phyloP scores from a whole-genome alignment of 1,284 basidiomycete species.

The Pholiota adiposa region DNA sequence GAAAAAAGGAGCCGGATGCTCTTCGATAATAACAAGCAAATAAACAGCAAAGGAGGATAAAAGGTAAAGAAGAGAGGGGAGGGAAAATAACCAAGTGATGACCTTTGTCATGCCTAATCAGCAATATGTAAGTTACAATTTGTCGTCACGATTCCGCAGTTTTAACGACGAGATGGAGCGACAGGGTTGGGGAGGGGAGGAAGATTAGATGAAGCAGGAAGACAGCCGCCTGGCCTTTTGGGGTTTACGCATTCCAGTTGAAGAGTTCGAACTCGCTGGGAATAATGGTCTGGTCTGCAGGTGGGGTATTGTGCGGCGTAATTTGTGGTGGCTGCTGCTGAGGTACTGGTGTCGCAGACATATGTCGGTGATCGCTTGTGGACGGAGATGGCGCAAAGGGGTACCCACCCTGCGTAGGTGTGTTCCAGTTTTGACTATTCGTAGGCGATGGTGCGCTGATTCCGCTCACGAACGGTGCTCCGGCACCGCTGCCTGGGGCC shows the following conservation, averaged over 20 bases:
- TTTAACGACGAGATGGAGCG: slow-evolving; percentile 10
- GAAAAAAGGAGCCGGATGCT: slow-evolving; percentile 18
- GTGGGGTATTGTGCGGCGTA: slow-evolving; percentile 40
- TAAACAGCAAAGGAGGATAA: slow-evolving; percentile 27
- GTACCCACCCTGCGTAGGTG: slow-evolving; percentile 31
- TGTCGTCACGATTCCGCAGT: slow-evolving; percentile 6
- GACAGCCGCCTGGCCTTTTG: slow-evolving; percentile 7
- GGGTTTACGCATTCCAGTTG: slow-evolving; percentile 43
- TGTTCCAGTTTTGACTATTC: slow-evolving; percentile 35
- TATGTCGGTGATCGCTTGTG: slow-evolving; percentile 39
- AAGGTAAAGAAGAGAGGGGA: slow-evolving; percentile 11
- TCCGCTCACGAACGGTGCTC: slow-evolving; percentile 34
- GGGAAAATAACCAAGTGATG: slow-evolving; percentile 33
- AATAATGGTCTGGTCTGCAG: slow-evolving; percentile 33
- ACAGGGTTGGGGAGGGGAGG: neutral
- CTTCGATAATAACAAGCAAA: slow-evolving; percentile 32
- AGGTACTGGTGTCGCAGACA: slow-evolving; percentile 47
- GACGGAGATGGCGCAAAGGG: slow-evolving; percentile 37
- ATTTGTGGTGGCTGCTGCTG: slow-evolving; percentile 36
- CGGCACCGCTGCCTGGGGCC: slow-evolving; percentile 42
- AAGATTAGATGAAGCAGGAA: neutral
- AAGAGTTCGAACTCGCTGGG: slow-evolving; percentile 51
- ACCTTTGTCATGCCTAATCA: slow-evolving; percentile 18
- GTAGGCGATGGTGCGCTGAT: slow-evolving; percentile 36
- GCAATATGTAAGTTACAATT: slow-evolving; percentile 24